Percentiles rank a stretch among this genome's conserved stretches.
phyloP scores from a whole-genome alignment of 306 rosid genomes.

The Astragalus glycyphyllos region DNA sequence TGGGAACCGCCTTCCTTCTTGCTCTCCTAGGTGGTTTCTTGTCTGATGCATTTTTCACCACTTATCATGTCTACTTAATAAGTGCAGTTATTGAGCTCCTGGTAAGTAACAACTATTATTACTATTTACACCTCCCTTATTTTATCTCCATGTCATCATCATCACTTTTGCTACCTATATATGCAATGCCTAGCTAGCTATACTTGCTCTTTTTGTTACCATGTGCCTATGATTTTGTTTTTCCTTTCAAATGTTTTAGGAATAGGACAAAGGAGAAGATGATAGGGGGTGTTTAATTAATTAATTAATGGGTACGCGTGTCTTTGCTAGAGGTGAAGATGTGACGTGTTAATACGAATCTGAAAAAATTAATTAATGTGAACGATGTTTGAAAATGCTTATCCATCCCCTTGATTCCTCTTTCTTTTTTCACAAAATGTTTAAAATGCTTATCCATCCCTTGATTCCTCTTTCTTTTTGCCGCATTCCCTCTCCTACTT shows the following conservation, averaged over 20 bases:
- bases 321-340: constrained; percentile 32
- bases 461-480: constrained; percentile 31
- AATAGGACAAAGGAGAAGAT: neutral
- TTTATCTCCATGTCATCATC: constrained; percentile 22
- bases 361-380: constrained; percentile 2
- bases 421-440: constrained; percentile 37
- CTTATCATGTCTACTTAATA: constrained; percentile 82
- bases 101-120: constrained; percentile 49
- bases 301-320: constrained; percentile 28
- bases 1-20: constrained; percentile 96
- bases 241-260: constrained; percentile 14
- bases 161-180: neutral
- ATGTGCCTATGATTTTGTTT: constrained; percentile 6
- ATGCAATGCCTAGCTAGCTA: neutral
- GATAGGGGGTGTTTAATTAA: neutral
- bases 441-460: constrained; percentile 35
- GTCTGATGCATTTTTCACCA: constrained; percentile 82
- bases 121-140: neutral
- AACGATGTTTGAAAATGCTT: constrained; percentile 32
- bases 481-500: constrained; percentile 45
- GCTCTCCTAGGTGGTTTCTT: constrained; percentile 96
- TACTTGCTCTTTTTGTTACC: neutral
- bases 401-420: constrained; percentile 37
- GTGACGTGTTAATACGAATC: constrained; percentile 32
- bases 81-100: constrained; percentile 83